Evolutionary conservation across 805 yeast genomes (phyloP), one percentile per base, ranked within the genome.

Genomic region (Nakazawaea siamensis): DNA sequence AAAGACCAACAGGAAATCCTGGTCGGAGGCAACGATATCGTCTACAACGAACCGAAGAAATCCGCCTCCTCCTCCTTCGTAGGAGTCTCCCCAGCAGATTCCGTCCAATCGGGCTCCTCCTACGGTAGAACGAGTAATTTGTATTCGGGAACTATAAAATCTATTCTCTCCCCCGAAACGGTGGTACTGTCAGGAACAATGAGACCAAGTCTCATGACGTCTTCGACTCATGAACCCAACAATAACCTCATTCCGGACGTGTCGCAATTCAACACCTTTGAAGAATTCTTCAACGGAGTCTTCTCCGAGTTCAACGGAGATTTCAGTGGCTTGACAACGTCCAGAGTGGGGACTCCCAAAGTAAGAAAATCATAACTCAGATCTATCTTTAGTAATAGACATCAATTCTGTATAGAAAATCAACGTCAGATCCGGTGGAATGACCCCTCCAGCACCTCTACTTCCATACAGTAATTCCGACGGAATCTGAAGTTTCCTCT

Each of bases 401-500:
- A 19, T 73, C 47, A 82, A 62, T 53, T 81, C 86, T 32, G 83
- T 69, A 19, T 65, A 68, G 51, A 82, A 82, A 24, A 69, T 65
- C 51, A 87, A 64, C 31, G 81, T 82, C 5, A 96, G 76, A 45
- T 74, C 73, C 6, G 84, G 78, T 8, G 95, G 95, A 52, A 80
- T 80, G 36, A 72, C 78, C 31, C 79, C 80, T 25, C 86, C 86
- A 35, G 84, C 76, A 33, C 87, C 94, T 37, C 76, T 54, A 19
- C 60, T 57, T 34, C 97, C 97, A 47, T 87, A 87, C 6, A 73
- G 96, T 45, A 85, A 56, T 21, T 69, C 66, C 5, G 94, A 70
- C 31, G 96, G 95, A 51, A 88, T 84, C 19, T 75, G 71, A 47
- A 87, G 64, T 46, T 70, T 78, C 52, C 96, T 72, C 61, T 78